phyloP scores from a whole-genome alignment of 2,329 filamentous ascomycete genomes.

The Delphinella strobiligena region DNA sequence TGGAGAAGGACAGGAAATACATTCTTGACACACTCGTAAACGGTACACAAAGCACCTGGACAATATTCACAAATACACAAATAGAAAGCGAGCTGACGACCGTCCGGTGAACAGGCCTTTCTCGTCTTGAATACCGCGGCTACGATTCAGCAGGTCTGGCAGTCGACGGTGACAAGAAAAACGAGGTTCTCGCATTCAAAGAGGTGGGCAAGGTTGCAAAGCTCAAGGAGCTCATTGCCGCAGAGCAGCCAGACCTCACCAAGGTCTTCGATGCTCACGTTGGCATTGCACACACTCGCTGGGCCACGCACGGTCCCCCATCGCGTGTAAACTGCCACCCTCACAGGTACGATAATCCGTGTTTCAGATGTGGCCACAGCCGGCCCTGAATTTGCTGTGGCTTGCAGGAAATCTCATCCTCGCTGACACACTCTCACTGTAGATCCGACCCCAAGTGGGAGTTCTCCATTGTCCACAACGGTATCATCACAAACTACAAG shows the following conservation, averaged over 20 bases:
- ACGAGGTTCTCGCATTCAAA: constrained; percentile 94
- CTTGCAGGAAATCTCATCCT: constrained; percentile 1
- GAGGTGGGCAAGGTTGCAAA: constrained; percentile 99
- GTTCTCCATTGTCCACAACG: constrained; percentile 96
- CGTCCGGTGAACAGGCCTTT: constrained; percentile 55
- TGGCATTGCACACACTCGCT: constrained; percentile 96
- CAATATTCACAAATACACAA: too few species aligned
- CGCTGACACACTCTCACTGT: constrained; percentile 2
- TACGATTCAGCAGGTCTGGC: constrained; percentile 97
- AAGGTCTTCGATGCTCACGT: constrained; percentile 97
- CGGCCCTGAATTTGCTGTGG: not conserved
- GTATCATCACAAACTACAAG: constrained; percentile 99
- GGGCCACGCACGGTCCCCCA: constrained; percentile 93
- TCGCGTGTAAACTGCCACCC: constrained; percentile 96
- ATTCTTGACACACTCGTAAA: constrained; percentile 95
- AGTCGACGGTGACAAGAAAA: constrained; percentile 96
- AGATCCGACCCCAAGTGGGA: constrained; percentile 93
- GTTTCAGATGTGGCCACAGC: constrained; percentile 9
- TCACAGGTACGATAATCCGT: constrained; percentile 57
- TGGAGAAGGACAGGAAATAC: constrained; percentile 96
- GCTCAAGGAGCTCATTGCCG: constrained; percentile 83
- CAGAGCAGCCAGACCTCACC: constrained; percentile 68
- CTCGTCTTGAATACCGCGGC: constrained; percentile 93
- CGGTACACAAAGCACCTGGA: too few species aligned
- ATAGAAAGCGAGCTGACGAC: constrained; percentile 14